phyloP scores from a whole-genome alignment of 495 filamentous ascomycete genomes.

The Terfezia boudieri region DNA sequence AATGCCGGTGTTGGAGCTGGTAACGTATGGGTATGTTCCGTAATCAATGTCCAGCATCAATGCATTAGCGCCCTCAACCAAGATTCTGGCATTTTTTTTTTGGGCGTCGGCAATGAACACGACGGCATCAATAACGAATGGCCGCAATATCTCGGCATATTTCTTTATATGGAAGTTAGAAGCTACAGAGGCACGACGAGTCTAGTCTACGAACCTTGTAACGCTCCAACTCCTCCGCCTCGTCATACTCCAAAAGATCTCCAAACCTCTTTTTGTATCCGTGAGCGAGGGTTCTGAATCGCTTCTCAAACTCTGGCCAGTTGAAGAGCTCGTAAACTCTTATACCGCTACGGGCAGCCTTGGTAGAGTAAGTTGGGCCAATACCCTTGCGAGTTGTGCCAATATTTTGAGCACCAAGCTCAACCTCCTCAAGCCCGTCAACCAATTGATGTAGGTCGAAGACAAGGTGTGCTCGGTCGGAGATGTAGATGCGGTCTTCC shows the following conservation, averaged over 20 bases:
- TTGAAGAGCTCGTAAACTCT: slow-evolving; percentile 58
- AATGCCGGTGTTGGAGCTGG: slow-evolving; percentile 50
- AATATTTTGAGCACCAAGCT: slow-evolving; percentile 36
- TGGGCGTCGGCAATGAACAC: slow-evolving; percentile 33
- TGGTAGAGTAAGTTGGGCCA: slow-evolving; percentile 63
- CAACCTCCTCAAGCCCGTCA: slow-evolving; percentile 60
- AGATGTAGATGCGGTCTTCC: slow-evolving; percentile 49
- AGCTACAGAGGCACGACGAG: background rate
- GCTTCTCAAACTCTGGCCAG: slow-evolving; percentile 47
- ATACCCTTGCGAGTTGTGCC: slow-evolving; percentile 43
- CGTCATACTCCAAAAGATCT: slow-evolving; percentile 47
- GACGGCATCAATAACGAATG: slow-evolving; percentile 48
- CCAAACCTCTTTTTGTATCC: slow-evolving; percentile 56
- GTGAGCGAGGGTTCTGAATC: slow-evolving; percentile 39
- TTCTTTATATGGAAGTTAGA: slow-evolving; percentile 21
- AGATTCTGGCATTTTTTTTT: slow-evolving; percentile 37
- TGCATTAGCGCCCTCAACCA: slow-evolving; percentile 83
- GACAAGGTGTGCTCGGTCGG: slow-evolving; percentile 61
- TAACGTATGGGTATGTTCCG: slow-evolving; percentile 72
- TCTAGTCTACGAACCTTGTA: slow-evolving; percentile 27
- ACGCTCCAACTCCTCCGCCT: slow-evolving; percentile 43
- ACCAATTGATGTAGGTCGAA: slow-evolving; percentile 65
- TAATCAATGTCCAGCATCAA: slow-evolving; percentile 56
- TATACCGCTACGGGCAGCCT: slow-evolving; percentile 52
- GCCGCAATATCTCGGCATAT: slow-evolving; percentile 42